Base-by-base conservation (phyloP, 2,329 filamentous ascomycete species). In the Apiospora arundinis region DNA sequence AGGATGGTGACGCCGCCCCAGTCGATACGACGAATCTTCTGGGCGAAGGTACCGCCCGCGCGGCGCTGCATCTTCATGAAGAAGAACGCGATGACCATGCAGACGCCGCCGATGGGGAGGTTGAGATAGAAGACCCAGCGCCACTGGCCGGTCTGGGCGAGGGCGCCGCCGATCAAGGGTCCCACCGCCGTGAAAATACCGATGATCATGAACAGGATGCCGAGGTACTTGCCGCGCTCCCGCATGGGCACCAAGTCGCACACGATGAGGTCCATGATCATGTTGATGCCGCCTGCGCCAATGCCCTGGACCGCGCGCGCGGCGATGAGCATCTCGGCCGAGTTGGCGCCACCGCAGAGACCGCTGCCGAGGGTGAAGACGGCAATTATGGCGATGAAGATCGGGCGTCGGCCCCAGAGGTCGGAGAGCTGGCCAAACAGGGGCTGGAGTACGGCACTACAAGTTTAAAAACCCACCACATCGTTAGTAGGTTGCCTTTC, bases 341-440 rank as follows among this genome's bases (percentile, higher is more conserved):
- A 65, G 52, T 14, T 32, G 9, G 70, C 70, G n/a, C 70, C 70
- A 14, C 70, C 70, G 49, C 49, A 46, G 8, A 71, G 23, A 4
- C 70, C 67, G 67, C 70, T 71, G 42, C 70, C 70, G 14, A 71
- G 52, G 37, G 70, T 69, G 49, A 71, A 71, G 6, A 65, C 12
- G 4, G 67, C 70, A 0, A 71, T 37, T 2, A 67, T 44, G 40
- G 67, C 37, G 21, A 69, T 37, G 23, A 49, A 37, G 1, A 81
- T 71, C 60, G 76, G 80, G 44, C 83, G 80, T 2, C 86, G 79
- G 2, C 87, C 86, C 70, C 84, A 87, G 18, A 87, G 81, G 69
- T 87, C 81, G 4, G 65, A 28, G 21, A 85, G 68, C 73, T 86
- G 85, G 2, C 83, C 84, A 67, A 81, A 83, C 0, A 86, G 69